Base-by-base conservation (phyloP, 2,329 filamentous ascomycete genomes). In the Colletotrichum echinochloae region DNA sequence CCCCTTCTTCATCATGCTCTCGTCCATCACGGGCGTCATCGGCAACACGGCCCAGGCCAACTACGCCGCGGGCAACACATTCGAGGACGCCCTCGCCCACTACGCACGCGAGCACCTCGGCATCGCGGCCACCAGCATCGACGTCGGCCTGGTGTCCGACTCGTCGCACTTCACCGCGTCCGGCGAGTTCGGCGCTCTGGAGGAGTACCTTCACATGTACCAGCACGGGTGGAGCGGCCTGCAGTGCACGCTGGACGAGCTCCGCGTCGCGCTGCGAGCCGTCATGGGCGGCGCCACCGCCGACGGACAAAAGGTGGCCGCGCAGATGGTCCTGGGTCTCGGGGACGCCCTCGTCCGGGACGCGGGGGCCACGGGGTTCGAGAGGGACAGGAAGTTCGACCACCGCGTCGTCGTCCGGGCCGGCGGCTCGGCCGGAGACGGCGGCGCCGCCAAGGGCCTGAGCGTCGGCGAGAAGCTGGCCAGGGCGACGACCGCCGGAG, bases 21-120 rank as follows among this genome's bases (percentile, higher is more conserved):
- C 80, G 0, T 84, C 82, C 3, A 73, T 79, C 16, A 75, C 77
- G 0, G 78, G 77, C 23, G 74, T 82, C 20, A 66, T 79, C 7
- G 83, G 81, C 2, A 77, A 77, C 28, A 71, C 75, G 6, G 77
- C 76, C 1, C 82, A 84, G 60, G 74, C 78, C 48, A 84, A 83
- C 71, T 86, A 86, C 69, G 71, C 79, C 0, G 78, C 79, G 0
- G 80, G 78, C 1, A 77, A 78, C 56, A 74, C 77, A 0, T 82
- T 78, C 73, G 78, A 81, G 41, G 78, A 79, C 52, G 73, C 75
- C 1, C 70, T 78, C 3, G 72, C 74, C 1, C 75, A 74, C 44
- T 72, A 74, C 59, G n/a, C n/a, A n/a, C 76, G 76, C 20, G 62
- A 49, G 2, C 37, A 66, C 4, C 60, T 49, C 5, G 71, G 69